Evolutionary conservation across 805 yeast species (phyloP).

Genomic region (Ogataea pignaliae): DNA sequence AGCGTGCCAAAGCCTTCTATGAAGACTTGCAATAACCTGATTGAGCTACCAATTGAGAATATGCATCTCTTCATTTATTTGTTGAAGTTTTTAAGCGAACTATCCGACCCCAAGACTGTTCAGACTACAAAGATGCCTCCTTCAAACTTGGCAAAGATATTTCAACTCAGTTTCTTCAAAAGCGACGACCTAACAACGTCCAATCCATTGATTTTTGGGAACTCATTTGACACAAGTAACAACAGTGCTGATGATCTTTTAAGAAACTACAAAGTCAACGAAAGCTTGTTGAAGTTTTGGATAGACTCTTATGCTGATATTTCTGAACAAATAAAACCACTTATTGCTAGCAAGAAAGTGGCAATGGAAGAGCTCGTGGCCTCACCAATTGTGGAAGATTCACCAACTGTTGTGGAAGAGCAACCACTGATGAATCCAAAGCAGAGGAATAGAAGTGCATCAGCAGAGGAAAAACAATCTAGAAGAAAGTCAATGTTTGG

Average conservation of each 20-base stretch:
- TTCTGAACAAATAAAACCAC: slow-evolving; percentile 7
- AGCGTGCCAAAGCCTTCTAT: not conserved
- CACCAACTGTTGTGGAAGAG: slow-evolving; percentile 3
- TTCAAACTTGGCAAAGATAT: slow-evolving; percentile 33
- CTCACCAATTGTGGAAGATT: slow-evolving; percentile 9
- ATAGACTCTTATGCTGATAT: slow-evolving; percentile 18
- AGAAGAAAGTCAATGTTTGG: slow-evolving; percentile 26
- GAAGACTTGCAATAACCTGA: slow-evolving; percentile 5
- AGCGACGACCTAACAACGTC: slow-evolving; percentile 24
- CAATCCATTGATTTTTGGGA: slow-evolving; percentile 12
- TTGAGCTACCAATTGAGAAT: slow-evolving; percentile 25
- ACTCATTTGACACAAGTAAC: slow-evolving; percentile 6
- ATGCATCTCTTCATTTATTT: slow-evolving; percentile 29
- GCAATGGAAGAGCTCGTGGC: slow-evolving; percentile 12
- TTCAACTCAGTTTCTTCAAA: slow-evolving; percentile 35
- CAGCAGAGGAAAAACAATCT: slow-evolving; percentile 15
- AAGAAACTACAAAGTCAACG: slow-evolving; percentile 26
- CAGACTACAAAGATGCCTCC: slow-evolving; percentile 34
- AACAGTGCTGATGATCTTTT: slow-evolving; percentile 25
- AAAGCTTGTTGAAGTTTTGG: slow-evolving; percentile 24
- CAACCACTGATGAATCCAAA: slow-evolving; percentile 9
- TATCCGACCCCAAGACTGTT: slow-evolving; percentile 20
- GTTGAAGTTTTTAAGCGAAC: slow-evolving; percentile 22
- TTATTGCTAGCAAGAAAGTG: slow-evolving; percentile 2
- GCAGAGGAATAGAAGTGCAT: slow-evolving; percentile 10